A percentile compares a stretch with the other conserved stretches of the same genome.
phyloP scores from a whole-genome alignment of 1,284 basidiomycete species.

The Mycena citricolor region DNA sequence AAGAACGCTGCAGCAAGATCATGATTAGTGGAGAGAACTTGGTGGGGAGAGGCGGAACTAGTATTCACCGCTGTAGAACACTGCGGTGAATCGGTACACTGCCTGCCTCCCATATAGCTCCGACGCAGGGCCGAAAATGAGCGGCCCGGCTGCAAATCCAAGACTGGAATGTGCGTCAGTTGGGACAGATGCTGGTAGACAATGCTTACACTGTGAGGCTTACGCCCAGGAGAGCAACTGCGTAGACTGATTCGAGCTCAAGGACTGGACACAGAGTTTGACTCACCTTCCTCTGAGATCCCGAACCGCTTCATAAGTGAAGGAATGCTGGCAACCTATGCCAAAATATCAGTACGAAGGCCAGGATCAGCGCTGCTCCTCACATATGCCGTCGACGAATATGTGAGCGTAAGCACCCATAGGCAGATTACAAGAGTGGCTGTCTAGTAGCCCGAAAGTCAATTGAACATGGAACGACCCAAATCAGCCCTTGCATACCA shows the following conservation, averaged over 20 bases:
- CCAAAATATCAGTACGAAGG: background rate
- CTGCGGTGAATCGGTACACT: constrained; percentile 8
- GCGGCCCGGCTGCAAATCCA: constrained; percentile 20
- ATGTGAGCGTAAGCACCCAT: constrained; percentile 17
- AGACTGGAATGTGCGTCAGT: constrained; percentile 1
- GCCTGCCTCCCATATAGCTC: constrained; percentile 17
- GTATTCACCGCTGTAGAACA: constrained; percentile 16
- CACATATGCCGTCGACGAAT: constrained; percentile 21
- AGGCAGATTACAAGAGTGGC: constrained; percentile 11
- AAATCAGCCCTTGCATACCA: background rate
- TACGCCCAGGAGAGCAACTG: constrained; percentile 19
- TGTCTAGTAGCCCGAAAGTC: constrained; percentile 2
- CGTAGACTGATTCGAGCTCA: background rate
- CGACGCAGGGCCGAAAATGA: constrained; percentile 18
- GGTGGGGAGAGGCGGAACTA: background rate
- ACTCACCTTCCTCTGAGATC: constrained; percentile 19
- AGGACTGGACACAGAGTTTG: background rate
- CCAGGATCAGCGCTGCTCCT: constrained; percentile 1
- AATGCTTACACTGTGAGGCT: constrained; percentile 15
- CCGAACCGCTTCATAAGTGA: constrained; percentile 13
- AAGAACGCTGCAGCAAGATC: constrained; percentile 10
- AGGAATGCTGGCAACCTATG: constrained; percentile 17
- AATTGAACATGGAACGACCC: background rate
- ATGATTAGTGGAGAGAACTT: background rate
- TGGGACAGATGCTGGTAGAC: background rate